phyloP scores from a whole-genome alignment of 441 rosid genomes.

The Pelargonium citronellum region DNA sequence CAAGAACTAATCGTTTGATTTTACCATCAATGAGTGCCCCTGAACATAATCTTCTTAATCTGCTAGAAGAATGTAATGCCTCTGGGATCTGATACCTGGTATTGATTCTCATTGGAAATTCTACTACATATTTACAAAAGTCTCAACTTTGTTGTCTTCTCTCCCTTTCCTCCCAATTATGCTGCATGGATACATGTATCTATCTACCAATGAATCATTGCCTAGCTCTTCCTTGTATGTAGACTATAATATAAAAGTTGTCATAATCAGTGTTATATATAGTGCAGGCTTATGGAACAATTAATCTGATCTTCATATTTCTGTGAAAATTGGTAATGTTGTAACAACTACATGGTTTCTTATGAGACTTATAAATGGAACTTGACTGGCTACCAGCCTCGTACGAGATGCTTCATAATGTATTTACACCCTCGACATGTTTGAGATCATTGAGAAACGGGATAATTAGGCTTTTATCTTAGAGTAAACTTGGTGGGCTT shows the following conservation, averaged over 20 bases:
- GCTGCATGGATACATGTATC: not conserved
- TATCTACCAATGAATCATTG: not conserved
- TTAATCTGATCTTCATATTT: not conserved
- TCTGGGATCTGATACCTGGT: not conserved
- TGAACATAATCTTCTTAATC: not conserved
- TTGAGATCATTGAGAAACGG: no score
- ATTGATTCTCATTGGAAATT: not conserved
- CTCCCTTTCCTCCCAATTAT: not conserved
- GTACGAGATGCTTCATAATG: not conserved
- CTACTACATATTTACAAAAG: not conserved
- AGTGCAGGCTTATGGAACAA: not conserved
- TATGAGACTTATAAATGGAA: no score
- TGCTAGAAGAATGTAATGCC: constrained; percentile 3
- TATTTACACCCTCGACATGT: no score
- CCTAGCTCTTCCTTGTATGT: not conserved
- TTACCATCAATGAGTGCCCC: not conserved
- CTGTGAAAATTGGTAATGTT: not conserved
- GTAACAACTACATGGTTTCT: no score
- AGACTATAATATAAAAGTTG: not conserved
- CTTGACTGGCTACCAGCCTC: not conserved
- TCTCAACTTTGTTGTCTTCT: not conserved
- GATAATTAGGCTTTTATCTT: no score
- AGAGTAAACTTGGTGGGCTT: no score
- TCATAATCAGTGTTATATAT: not conserved
- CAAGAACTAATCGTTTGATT: not conserved